A percentile compares a stretch with the other conserved stretches of the same genome.
Evolutionary conservation across 2,329 filamentous ascomycete species (phyloP).

Genomic region (Botrytis sinoallii): DNA sequence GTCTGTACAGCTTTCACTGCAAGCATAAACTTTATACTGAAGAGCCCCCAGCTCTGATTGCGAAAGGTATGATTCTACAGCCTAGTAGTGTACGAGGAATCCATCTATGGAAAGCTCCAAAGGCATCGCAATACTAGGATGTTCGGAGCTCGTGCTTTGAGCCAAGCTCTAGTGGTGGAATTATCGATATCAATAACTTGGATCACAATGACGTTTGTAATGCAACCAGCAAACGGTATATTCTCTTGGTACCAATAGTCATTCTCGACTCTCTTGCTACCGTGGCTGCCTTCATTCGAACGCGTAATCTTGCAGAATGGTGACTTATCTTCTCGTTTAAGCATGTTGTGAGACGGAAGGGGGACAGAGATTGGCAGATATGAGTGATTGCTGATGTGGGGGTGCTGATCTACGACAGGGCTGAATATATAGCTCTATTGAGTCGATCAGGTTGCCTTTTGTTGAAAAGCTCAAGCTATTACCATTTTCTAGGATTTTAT

Average conservation of each 20-base stretch:
- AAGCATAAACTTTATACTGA: neutral
- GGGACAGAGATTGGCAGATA: neutral
- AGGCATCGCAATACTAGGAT: neutral
- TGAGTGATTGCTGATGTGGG: constrained; percentile 4
- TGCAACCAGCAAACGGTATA: neutral
- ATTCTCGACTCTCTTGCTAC: neutral
- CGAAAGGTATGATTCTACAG: neutral
- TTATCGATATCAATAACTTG: constrained; percentile 1
- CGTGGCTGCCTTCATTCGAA: constrained; percentile 8
- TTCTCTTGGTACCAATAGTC: constrained; percentile 8
- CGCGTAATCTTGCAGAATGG: constrained; percentile 9
- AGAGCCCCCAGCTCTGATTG: neutral
- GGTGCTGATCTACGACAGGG: constrained; percentile 1
- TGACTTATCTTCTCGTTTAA: neutral
- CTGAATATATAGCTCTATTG: neutral
- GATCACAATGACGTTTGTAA: neutral
- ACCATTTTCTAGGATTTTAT: neutral
- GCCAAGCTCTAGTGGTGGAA: neutral
- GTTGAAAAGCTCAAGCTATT: neutral
- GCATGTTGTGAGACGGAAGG: neutral
- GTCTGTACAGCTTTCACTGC: neutral
- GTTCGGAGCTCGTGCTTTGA: neutral
- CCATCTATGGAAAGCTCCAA: neutral
- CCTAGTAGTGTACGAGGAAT: neutral
- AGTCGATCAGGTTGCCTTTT: neutral